Percentiles rank a stretch among this genome's conserved stretches.
Conservation (phyloP, 2,329 filamentous ascomycete genomes). For the Aureobasidium leucospermi region DNA sequence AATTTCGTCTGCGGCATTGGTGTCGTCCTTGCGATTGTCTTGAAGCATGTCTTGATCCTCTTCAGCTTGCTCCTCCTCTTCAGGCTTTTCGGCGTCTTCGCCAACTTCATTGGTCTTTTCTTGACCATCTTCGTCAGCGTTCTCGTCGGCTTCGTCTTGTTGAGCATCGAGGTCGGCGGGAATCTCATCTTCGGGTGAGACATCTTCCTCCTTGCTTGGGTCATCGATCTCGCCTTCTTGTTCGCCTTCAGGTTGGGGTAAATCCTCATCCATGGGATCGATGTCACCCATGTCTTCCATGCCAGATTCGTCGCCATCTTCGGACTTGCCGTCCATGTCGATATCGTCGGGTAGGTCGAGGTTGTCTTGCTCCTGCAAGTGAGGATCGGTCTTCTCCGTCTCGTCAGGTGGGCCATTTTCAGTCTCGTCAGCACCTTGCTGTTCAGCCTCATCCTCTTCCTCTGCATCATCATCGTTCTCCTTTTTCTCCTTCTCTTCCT, state of each 20-base stretch:
- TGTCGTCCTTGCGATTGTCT: constrained; percentile 19
- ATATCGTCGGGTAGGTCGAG: constrained; percentile 83
- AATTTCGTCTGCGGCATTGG: constrained; percentile 17
- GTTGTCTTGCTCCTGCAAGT: constrained; percentile 72
- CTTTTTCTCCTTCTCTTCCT: constrained; percentile 48
- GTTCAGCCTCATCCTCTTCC: constrained; percentile 37
- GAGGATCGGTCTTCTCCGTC: constrained; percentile 60
- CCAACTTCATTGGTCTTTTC: constrained; percentile 39
- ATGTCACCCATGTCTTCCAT: constrained; percentile 17
- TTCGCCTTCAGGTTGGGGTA: constrained; percentile 17
- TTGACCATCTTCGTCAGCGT: constrained; percentile 38
- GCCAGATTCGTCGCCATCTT: constrained; percentile 34
- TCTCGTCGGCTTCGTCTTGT: constrained; percentile 34
- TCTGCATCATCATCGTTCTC: constrained; percentile 54
- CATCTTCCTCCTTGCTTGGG: constrained; percentile 19
- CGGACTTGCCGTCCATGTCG: constrained; percentile 59
- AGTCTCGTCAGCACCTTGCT: constrained; percentile 36
- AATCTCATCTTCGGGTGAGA: constrained; percentile 15
- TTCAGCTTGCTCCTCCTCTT: constrained; percentile 12
- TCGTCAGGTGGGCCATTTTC: constrained; percentile 62
- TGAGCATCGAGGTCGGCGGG: constrained; percentile 53
- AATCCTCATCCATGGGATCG: constrained; percentile 20
- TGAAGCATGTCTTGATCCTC: constrained; percentile 18
- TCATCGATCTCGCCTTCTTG: constrained; percentile 21
- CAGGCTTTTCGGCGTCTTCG: constrained; percentile 32